Conservation (phyloP, 768 basidiomycete species). For the Russula sp. region DNA sequence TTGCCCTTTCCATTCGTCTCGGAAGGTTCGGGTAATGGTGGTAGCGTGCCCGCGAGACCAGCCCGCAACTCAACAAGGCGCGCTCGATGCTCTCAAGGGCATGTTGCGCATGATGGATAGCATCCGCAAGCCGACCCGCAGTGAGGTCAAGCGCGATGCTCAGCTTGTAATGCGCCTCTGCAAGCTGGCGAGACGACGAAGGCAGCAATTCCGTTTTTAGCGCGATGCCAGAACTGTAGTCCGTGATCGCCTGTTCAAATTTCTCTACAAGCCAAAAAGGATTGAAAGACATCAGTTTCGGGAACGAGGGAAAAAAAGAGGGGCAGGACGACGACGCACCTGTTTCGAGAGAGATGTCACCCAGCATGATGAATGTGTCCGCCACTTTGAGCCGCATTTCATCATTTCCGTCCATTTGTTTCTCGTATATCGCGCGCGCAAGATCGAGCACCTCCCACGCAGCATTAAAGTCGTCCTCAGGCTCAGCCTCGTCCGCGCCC, state of each 20-base stretch:
- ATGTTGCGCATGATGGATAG: slow-evolving; percentile 76
- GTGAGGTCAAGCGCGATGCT: slow-evolving; percentile 92
- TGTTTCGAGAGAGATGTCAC: slow-evolving; percentile 96
- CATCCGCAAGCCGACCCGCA: slow-evolving; percentile 75
- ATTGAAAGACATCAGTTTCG: not conserved
- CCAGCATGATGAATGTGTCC: slow-evolving; percentile 85
- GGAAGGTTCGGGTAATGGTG: slow-evolving; percentile 27
- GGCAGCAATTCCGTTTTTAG: slow-evolving; percentile 76
- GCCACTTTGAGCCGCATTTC: slow-evolving; percentile 77
- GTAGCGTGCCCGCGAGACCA: slow-evolving; percentile 43
- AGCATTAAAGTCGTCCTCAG: slow-evolving; percentile 96
- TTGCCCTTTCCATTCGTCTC: slow-evolving; percentile 73
- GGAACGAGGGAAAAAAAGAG: not conserved
- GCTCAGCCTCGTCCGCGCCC: slow-evolving; percentile 59
- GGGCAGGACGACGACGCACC: slow-evolving; percentile 58
- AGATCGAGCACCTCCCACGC: slow-evolving; percentile 98
- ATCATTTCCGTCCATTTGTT: slow-evolving; percentile 57
- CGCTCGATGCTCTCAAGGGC: slow-evolving; percentile 75
- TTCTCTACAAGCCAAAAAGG: slow-evolving; percentile 58
- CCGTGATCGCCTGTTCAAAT: slow-evolving; percentile 89
- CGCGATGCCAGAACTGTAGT: slow-evolving; percentile 74
- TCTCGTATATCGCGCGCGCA: slow-evolving; percentile 81
- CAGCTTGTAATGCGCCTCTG: slow-evolving; percentile 91
- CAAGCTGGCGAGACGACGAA: slow-evolving; percentile 86
- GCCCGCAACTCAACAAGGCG: slow-evolving; percentile 61